Evolutionary conservation across 495 filamentous ascomycete species (phyloP).

Genomic region (Talaromyces ruber): DNA sequence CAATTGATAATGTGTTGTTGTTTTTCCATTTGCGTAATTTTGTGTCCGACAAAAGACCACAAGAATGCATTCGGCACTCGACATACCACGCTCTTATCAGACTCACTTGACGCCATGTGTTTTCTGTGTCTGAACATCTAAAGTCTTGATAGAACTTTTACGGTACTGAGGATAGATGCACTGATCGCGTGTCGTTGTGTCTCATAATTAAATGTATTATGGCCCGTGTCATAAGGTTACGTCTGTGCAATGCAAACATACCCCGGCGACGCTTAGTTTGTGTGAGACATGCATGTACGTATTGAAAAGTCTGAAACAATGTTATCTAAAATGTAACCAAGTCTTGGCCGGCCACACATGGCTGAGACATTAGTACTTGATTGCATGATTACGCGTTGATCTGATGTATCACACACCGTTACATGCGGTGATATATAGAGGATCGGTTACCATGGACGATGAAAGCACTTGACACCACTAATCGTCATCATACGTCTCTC

Average conservation of each 20-base stretch:
- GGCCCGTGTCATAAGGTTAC: neutral
- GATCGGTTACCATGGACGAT: neutral
- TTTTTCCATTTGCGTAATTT: neutral
- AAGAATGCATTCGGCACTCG: neutral
- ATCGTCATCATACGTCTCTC: slow-evolving; percentile 13
- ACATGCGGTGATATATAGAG: neutral
- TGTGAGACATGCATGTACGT: neutral
- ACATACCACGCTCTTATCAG: neutral
- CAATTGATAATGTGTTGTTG: neutral
- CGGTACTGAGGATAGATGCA: neutral
- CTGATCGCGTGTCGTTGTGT: neutral
- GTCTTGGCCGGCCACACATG: neutral
- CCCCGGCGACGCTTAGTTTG: neutral
- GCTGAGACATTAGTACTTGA: neutral
- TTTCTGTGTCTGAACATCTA: neutral
- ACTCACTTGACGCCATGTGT: neutral
- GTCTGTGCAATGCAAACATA: neutral
- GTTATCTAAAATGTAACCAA: neutral
- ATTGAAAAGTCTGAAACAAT: neutral
- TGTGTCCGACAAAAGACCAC: neutral
- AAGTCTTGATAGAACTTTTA: neutral
- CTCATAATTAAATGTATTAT: neutral
- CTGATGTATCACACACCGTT: neutral
- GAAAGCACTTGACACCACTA: neutral
- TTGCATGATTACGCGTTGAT: neutral